Evolutionary conservation across 495 filamentous ascomycete genomes (phyloP).

Genomic region (Neurospora sublineolata): DNA sequence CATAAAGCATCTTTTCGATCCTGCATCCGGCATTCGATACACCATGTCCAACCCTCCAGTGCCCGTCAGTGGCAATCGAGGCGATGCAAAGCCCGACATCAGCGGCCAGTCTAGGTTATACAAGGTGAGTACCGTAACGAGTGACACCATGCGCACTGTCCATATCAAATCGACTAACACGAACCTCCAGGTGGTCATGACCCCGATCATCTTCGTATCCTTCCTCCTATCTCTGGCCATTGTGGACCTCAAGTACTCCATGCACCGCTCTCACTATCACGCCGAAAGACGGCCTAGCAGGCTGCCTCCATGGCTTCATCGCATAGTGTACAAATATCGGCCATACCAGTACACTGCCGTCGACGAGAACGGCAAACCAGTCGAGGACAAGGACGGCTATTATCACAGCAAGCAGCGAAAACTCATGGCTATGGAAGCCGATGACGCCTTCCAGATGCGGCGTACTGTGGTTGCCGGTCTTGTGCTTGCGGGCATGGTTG

Average conservation of each 20-base stretch:
- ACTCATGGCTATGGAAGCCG: slow-evolving; percentile 38
- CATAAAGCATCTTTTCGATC: neutral
- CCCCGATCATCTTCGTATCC: slow-evolving; percentile 37
- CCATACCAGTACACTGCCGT: slow-evolving; percentile 18
- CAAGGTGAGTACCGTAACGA: slow-evolving; percentile 17
- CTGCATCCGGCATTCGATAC: neutral
- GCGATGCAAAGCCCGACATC: slow-evolving; percentile 8
- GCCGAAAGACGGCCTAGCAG: slow-evolving; percentile 15
- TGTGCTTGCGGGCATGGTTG: slow-evolving; percentile 13
- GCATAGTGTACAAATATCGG: slow-evolving; percentile 22
- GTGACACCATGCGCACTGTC: neutral
- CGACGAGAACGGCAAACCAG: slow-evolving; percentile 4
- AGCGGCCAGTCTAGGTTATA: slow-evolving; percentile 20
- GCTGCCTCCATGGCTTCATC: slow-evolving; percentile 29
- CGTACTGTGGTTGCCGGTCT: slow-evolving; percentile 26
- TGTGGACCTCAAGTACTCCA: slow-evolving; percentile 34
- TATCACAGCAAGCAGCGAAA: slow-evolving; percentile 42
- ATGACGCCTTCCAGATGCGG: slow-evolving; percentile 40
- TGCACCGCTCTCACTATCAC: slow-evolving; percentile 26
- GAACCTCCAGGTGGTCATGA: slow-evolving; percentile 29
- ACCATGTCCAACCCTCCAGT: slow-evolving; percentile 6
- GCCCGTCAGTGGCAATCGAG: slow-evolving; percentile 13
- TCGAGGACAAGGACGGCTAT: slow-evolving; percentile 18
- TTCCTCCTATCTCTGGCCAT: slow-evolving; percentile 42
- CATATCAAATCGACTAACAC: neutral